Evolutionary conservation across 345 rosid species (phyloP).

Genomic region (Streptanthus diversifolius): DNA sequence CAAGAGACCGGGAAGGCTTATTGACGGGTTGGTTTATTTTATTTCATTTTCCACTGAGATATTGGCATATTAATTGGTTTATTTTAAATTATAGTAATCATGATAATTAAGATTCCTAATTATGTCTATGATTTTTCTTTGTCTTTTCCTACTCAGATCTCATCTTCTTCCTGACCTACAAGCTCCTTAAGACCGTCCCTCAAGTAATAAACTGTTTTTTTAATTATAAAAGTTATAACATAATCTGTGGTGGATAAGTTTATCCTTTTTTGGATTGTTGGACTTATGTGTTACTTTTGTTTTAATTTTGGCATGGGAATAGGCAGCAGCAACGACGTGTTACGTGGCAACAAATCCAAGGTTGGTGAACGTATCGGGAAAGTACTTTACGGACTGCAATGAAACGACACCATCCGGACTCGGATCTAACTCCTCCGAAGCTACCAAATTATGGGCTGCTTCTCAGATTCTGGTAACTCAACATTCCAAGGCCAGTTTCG

Average conservation of each 20-base stretch:
- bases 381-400: constrained; percentile 88
- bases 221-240: not conserved
- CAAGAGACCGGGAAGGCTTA: constrained; percentile 88
- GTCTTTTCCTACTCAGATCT: constrained; percentile 51
- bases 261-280: constrained; percentile 1
- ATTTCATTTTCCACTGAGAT: not conserved
- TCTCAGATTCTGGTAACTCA: constrained; percentile 75
- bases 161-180: constrained; percentile 76
- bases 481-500: constrained; percentile 48
- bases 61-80: not conserved
- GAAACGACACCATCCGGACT: constrained; percentile 69
- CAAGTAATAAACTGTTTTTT: constrained; percentile 49
- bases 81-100: not conserved
- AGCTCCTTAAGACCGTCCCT: constrained; percentile 79
- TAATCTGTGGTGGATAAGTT: constrained; percentile 14
- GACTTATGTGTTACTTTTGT: constrained; percentile 13
- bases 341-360: constrained; percentile 73
- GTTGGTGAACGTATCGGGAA: constrained; percentile 54
- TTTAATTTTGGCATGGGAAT: constrained; percentile 11
- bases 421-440: constrained; percentile 67
- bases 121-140: constrained; percentile 7
- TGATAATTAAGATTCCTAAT: constrained; percentile 10
- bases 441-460: constrained; percentile 71
- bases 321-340: constrained; percentile 98
- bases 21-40: constrained; percentile 54